A percentile compares a stretch with the other conserved stretches of the same genome.
Conservation (phyloP, 2,329 filamentous ascomycete species). For the Diaporthe destruens region DNA sequence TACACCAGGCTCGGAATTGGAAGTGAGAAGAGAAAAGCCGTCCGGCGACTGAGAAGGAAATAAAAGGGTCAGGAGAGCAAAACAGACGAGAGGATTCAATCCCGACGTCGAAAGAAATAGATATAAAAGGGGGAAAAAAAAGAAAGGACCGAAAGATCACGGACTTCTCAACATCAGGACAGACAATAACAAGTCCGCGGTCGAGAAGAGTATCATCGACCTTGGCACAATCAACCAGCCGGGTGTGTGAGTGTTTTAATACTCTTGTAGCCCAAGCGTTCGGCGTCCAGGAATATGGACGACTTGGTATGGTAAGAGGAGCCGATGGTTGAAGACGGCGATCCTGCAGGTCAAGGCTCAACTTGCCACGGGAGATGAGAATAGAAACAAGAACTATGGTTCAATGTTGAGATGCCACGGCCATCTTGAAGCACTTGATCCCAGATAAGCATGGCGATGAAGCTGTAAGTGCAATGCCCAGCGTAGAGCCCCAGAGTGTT, state of each 20-base stretch:
- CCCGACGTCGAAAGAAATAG: slow-evolving; percentile 38
- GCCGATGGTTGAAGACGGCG: slow-evolving; percentile 35
- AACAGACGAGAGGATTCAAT: slow-evolving; percentile 40
- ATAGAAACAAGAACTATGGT: slow-evolving; percentile 35
- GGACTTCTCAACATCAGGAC: slow-evolving; percentile 28
- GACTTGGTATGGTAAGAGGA: slow-evolving; percentile 33
- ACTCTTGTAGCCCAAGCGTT: slow-evolving; percentile 14
- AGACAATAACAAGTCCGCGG: slow-evolving; percentile 22
- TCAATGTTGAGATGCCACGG: slow-evolving; percentile 37
- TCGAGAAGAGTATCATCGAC: slow-evolving; percentile 25
- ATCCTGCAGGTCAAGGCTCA: slow-evolving; percentile 37
- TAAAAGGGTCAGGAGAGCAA: slow-evolving; percentile 37
- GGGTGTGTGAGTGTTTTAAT: slow-evolving; percentile 34
- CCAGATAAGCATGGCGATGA: slow-evolving; percentile 37
- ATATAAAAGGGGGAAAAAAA: slow-evolving; percentile 41
- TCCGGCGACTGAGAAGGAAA: slow-evolving; percentile 40
- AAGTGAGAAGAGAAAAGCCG: slow-evolving; percentile 25
- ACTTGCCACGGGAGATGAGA: slow-evolving; percentile 32
- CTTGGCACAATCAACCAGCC: slow-evolving; percentile 28
- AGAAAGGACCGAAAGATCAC: slow-evolving; percentile 39
- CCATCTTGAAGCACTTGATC: slow-evolving; percentile 34
- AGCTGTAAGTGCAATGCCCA: slow-evolving; percentile 31
- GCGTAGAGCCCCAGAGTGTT: slow-evolving; percentile 15
- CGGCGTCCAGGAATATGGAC: slow-evolving; percentile 15
- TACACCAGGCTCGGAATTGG: slow-evolving; percentile 18